Base-by-base conservation (phyloP, 2,329 filamentous ascomycete species). In the Elsinoe necatrix region DNA sequence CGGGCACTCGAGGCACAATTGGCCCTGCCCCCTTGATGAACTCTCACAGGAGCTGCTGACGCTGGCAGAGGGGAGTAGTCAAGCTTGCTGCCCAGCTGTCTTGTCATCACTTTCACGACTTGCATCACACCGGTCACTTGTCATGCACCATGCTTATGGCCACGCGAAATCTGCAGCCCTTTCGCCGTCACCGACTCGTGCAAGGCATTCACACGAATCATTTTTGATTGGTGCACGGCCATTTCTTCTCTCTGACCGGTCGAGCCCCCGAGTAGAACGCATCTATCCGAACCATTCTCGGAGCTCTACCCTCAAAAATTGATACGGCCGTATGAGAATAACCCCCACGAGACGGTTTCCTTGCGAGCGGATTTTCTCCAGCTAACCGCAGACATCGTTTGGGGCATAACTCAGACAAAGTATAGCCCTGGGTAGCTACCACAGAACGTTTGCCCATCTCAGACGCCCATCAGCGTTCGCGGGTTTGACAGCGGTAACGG, bases 391-490 rank as follows among this genome's bases (percentile, higher is more conserved):
- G 16, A 16, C 25, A 50, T 37, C 29, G 29, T 52, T 52, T 52
- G n/a, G 48, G 21, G 48, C 48, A 52, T 35, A 37, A 35, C 31
- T 7, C 45, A 50, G 45, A 31, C 45, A 50, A 34, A 34, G 45
- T 5, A 9, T 31, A 50, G 27, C 45, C 25, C 25, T 50, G 45
- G 25, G 18, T 34, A 18, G 45, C 16, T 50, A 50, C 45, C 45
- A 34, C n/a, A 31, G 45, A 16, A 31, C 29, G 45, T 31, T 50
- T 50, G 25, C 1, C 45, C 45, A 31, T 6, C 25, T 50, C 29
- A 52, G 48, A 52, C 48, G 48, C 48, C 48, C 48, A 52, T 52
- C 48, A 39, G 16, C 48, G 31, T 52, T 52, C 48, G 31, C 48
- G 48, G 48, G 48, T 52, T 35, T 52, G 48, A 52, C 48, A 52